Evolutionary conservation across 2,329 filamentous ascomycete genomes (phyloP).

Genomic region (Xylaria sp.): DNA sequence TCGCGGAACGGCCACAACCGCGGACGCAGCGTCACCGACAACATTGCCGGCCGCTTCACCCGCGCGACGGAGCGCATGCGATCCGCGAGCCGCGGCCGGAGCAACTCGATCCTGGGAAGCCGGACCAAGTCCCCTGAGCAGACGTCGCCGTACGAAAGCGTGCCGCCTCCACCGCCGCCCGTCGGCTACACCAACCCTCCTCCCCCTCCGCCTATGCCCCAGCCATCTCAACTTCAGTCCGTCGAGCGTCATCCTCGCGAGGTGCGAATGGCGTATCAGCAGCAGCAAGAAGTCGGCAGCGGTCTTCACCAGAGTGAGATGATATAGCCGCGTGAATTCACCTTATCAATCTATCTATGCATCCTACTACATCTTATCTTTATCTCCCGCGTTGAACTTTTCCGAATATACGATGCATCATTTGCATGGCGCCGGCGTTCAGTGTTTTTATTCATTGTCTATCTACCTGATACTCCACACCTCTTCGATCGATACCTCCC

Average conservation of each 20-base stretch:
- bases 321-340: conserved; percentile 55
- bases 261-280: conserved; percentile 51
- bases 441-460: conserved; percentile 21
- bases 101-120: conserved; percentile 53
- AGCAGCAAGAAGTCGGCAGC: conserved; percentile 57
- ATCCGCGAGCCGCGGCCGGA: conserved; percentile 67
- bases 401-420: conserved; percentile 36
- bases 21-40: conserved; percentile 64
- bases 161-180: conserved; percentile 46
- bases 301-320: conserved; percentile 66
- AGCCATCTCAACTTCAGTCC: conserved; percentile 38
- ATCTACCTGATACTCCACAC: conserved; percentile 15
- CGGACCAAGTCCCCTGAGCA: conserved; percentile 55
- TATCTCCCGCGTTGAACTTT: conserved; percentile 14
- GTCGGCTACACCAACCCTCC: conserved; percentile 47
- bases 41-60: conserved; percentile 64
- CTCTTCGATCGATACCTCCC: conserved; percentile 40
- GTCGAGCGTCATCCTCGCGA: conserved; percentile 53
- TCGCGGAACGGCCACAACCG: conserved; percentile 62
- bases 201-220: conserved; percentile 50
- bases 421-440: conserved; percentile 56
- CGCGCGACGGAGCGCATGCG: conserved; percentile 70
- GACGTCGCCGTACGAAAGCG: conserved; percentile 54
- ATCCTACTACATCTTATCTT: conserved; percentile 5
- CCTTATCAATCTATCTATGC: conserved; percentile 2